Base-by-base conservation (phyloP, 305 asterid genomes). In the Fraxinus angustifolia region DNA sequence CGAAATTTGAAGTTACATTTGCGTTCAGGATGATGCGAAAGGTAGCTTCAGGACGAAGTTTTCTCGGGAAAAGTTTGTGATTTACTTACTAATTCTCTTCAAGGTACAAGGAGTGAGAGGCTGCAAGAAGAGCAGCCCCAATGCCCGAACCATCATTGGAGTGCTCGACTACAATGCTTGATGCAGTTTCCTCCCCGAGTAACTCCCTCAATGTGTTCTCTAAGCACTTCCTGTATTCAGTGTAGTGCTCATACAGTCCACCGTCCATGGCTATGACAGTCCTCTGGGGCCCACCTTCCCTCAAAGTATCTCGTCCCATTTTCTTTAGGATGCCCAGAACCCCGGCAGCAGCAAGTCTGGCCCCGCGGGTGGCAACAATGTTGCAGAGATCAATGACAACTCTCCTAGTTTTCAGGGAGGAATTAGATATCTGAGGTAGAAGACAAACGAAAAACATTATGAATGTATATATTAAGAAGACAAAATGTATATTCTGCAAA, bases 61-160 rank as follows among this genome's bases (percentile, higher is more conserved):
- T 21, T 28, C 73, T 65, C 7, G 2, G 34, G 34, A 65, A 65
- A 65, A 65, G 73, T 35, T 28, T 1, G 73, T 11, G 17, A 65
- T 26, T 65, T 23, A 8, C 36, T 28, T 60, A 84, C 31, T 80
- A 83, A 45, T 48, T 76, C 40, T 75, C 87, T 34, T 87, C 88
- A 8, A 84, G 90, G 82, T 94, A 91, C 12, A 79, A 83, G n/a
- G 98, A 94, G 82, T 94, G 90, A 2, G 97, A 91, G 14, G 98
- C 97, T 7, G 99, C 99, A 16, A 95, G 90, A 17, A 93, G 96
- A 10, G 99, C 95, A 4, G 98, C 98, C 1, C 99, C 98, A 7
- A 93, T 92, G 60, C 98, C 97, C 2, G 99, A 93, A 14, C 99
- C 98, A 33, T 95, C 99, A 0, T 81, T 92, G 7, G 94, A 93